A percentile compares a stretch with the other conserved stretches of the same genome.
phyloP scores from a whole-genome alignment of 192 early-diverging fungal genomes.

The Chytriomyces hyalinus region DNA sequence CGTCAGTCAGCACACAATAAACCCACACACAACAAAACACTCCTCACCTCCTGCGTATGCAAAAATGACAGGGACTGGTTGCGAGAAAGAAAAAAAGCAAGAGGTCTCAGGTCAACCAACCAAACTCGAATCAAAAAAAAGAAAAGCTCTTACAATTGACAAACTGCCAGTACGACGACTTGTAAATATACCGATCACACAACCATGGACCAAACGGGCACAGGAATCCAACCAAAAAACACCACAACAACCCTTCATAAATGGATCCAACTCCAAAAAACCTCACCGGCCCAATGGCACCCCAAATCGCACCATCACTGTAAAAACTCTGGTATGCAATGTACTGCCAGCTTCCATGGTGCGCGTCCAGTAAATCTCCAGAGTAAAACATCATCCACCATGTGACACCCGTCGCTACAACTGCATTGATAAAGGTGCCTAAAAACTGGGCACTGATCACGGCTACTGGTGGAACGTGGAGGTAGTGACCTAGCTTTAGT shows the following conservation, averaged over 20 bases:
- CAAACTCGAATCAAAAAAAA: background rate
- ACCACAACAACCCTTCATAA: constrained; percentile 40
- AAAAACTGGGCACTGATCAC: constrained; percentile 67
- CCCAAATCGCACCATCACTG: constrained; percentile 76
- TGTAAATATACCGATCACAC: constrained; percentile 36
- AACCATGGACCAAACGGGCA: constrained; percentile 46
- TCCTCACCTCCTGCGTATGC: background rate
- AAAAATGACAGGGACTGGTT: constrained; percentile 26
- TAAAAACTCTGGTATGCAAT: constrained; percentile 59
- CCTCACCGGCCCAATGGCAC: constrained; percentile 71
- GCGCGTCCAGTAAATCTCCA: constrained; percentile 8
- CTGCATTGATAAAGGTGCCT: constrained; percentile 63
- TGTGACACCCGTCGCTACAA: constrained; percentile 50
- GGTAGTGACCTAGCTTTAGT: constrained; percentile 80
- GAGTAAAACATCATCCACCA: constrained; percentile 40
- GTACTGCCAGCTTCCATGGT: constrained; percentile 35
- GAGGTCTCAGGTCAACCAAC: too few relatives aligned
- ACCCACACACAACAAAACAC: too few relatives aligned
- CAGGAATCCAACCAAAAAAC: constrained; percentile 42
- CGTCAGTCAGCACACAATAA: too few relatives aligned
- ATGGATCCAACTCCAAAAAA: constrained; percentile 62
- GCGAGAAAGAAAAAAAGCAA: too few relatives aligned
- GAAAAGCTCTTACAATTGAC: constrained; percentile 25
- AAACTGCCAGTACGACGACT: constrained; percentile 46
- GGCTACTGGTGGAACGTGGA: constrained; percentile 59